Percentiles rank a stretch among this genome's conserved stretches.
These are phyloP conservation scores for Psilocybe azurescens DNA, from an alignment of 768 basidiomycete species.

Conservation along the genomic window DNA sequence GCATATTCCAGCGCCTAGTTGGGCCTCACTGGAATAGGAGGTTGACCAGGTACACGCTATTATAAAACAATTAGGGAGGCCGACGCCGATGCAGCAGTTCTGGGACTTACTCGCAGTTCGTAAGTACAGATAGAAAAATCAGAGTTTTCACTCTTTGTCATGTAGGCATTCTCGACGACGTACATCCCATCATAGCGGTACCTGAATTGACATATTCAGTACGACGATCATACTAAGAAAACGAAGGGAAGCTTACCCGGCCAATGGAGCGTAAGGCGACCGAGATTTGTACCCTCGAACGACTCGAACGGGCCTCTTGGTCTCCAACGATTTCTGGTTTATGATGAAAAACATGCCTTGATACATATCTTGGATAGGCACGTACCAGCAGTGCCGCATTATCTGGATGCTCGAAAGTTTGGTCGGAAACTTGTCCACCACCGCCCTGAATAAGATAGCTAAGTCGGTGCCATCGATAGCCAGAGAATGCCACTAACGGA, in stretches of 20 bases:
- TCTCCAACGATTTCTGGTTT: slow-evolving; percentile 36
- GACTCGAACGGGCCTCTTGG: slow-evolving; percentile 43
- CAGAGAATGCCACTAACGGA: not conserved
- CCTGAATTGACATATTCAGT: not conserved
- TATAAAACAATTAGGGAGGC: not conserved
- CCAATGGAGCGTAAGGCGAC: slow-evolving; percentile 39
- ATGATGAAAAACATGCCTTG: not conserved
- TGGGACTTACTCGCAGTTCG: slow-evolving; percentile 13
- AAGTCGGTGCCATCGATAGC: no score
- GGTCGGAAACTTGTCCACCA: slow-evolving; percentile 34
- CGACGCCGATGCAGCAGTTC: not conserved
- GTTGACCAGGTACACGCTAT: slow-evolving; percentile 14
- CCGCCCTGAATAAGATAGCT: slow-evolving; percentile 19
- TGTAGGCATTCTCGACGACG: slow-evolving; percentile 6
- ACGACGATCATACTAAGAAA: not conserved
- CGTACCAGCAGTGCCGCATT: slow-evolving; percentile 33
- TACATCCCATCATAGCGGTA: slow-evolving; percentile 18
- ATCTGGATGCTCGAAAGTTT: slow-evolving; percentile 35
- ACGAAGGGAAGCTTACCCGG: slow-evolving; percentile 30
- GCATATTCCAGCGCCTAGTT: not conserved
- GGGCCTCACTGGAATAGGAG: not conserved
- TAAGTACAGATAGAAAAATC: slow-evolving; percentile 9
- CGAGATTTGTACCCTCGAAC: slow-evolving; percentile 37
- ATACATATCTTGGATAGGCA: slow-evolving; percentile 23
- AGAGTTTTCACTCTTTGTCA: not conserved